Conservation (phyloP, 768 basidiomycete genomes). For the Mycena maculata region DNA sequence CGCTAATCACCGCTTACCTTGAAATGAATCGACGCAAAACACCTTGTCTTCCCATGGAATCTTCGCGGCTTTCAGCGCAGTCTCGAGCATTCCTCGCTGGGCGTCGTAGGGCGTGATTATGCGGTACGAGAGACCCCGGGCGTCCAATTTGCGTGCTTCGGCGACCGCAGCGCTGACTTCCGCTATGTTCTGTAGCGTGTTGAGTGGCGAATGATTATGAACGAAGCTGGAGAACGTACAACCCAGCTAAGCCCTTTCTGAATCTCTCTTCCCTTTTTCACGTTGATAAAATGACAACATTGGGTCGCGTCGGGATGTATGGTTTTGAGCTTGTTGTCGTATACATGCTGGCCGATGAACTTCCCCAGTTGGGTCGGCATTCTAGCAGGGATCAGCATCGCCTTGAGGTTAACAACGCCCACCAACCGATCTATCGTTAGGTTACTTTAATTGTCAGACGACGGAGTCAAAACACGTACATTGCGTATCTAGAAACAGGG, state of each 20-base stretch:
- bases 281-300: constrained; percentile 72
- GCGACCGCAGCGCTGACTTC: constrained; percentile 61
- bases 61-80: constrained; percentile 55
- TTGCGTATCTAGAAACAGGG: constrained; percentile 60
- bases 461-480: constrained; percentile 50
- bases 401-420: no score
- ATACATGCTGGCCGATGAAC: constrained; percentile 67
- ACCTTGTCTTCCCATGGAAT: constrained; percentile 70
- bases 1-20: constrained; percentile 58
- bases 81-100: constrained; percentile 68
- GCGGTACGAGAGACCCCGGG: constrained; percentile 54
- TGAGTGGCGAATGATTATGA: neutral
- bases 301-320: constrained; percentile 50
- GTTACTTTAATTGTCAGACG: no score
- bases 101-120: constrained; percentile 84
- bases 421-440: no score
- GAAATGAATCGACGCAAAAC: constrained; percentile 85
- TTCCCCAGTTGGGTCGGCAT: constrained; percentile 52
- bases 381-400: no score
- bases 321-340: constrained; percentile 62
- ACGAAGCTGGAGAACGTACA: constrained; percentile 38
- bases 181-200: constrained; percentile 57
- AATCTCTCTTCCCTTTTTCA: constrained; percentile 48
- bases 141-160: constrained; percentile 57
- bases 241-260: constrained; percentile 50